Conservation (phyloP, 805 yeast genomes). For the Wickerhamiella siamensis region DNA sequence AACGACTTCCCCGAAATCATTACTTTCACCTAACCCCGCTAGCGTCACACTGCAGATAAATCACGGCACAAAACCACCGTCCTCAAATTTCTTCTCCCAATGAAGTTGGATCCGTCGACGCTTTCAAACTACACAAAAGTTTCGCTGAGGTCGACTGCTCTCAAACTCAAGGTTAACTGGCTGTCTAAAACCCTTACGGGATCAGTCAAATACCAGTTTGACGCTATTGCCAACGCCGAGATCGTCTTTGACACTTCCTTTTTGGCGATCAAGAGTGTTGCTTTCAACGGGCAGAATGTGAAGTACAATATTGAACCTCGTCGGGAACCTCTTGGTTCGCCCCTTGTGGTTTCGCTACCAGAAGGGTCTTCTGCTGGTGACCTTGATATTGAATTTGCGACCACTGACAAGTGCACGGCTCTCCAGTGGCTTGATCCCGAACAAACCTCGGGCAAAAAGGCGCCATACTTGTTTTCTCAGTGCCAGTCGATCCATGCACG, state of each 20-base stretch:
- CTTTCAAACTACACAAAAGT: slow-evolving; percentile 54
- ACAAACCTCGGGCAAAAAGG: slow-evolving; percentile 57
- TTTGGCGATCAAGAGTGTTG: slow-evolving; percentile 34
- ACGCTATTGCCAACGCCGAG: slow-evolving; percentile 19
- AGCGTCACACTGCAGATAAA: no score
- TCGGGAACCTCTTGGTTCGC: slow-evolving; percentile 31
- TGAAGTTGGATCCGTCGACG: slow-evolving; percentile 33
- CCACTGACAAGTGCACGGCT: slow-evolving; percentile 69
- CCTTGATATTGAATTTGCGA: slow-evolving; percentile 37
- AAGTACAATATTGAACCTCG: slow-evolving; percentile 23
- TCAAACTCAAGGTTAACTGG: slow-evolving; percentile 45
- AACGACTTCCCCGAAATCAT: no score
- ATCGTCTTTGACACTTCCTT: slow-evolving; percentile 59
- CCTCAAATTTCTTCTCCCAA: no score
- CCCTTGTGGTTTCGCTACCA: slow-evolving; percentile 24
- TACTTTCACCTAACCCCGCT: no score
- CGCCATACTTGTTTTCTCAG: slow-evolving; percentile 71
- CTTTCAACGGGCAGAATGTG: slow-evolving; percentile 29
- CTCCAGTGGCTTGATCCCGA: slow-evolving; percentile 68
- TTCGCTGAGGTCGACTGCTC: slow-evolving; percentile 34
- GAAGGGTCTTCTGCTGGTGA: slow-evolving; percentile 6
- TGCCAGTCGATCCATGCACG: slow-evolving; percentile 88
- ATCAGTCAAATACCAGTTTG: slow-evolving; percentile 35
- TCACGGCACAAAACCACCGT: no score
- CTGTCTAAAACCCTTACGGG: slow-evolving; percentile 40